Base-by-base conservation (phyloP, 1,284 basidiomycete genomes). In the Microbotryum lychnidis-dioicae region DNA sequence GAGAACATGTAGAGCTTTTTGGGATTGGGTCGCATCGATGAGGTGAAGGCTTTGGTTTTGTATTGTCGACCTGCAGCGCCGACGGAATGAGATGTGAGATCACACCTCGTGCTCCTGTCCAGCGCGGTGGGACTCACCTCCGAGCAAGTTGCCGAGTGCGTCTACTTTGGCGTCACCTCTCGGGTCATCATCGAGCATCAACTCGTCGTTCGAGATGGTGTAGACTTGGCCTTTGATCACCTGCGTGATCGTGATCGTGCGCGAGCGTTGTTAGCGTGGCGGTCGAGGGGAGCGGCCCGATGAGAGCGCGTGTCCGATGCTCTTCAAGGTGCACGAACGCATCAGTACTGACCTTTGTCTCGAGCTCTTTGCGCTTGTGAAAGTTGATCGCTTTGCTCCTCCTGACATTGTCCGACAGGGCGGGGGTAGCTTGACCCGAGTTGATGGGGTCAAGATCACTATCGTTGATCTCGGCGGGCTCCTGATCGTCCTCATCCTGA, bases 141-240 rank as follows among this genome's bases (percentile, higher is more conserved):
- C 94, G 3, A 89, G 83, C 29, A 98, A 75, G 66, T 85, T 85
- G 6, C 94, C 94, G 64, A 85, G 81, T 57, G 78, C 77, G 73
- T 97, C 92, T 44, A 98, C 86, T 79, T 98, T 98, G 62, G 84
- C 82, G 73, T 97, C 87, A 18, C 94, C 94, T 66, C 86, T 90
- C 48, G 83, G 81, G 72, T 97, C 88, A 52, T 89, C 83, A 1
- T 86, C 84, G 6, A 91, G 87, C 53, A 87, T 78, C 67, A 93
- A 85, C 76, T 94, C 92, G 74, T 97, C 92, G 48, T 87, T 86
- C 49, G 90, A 87, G 55, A 96, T 86, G 50, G 84, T 77, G 73
- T 87, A 89, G 18, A 84, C 81, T 67, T 84, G 79, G 14, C 87
- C 89, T 58, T 87, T 84, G 71, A 94, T 82, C 68, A 80, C 83